Evolutionary conservation across 1,284 basidiomycete species (phyloP).

Genomic region (Heterobasidion parviporum): DNA sequence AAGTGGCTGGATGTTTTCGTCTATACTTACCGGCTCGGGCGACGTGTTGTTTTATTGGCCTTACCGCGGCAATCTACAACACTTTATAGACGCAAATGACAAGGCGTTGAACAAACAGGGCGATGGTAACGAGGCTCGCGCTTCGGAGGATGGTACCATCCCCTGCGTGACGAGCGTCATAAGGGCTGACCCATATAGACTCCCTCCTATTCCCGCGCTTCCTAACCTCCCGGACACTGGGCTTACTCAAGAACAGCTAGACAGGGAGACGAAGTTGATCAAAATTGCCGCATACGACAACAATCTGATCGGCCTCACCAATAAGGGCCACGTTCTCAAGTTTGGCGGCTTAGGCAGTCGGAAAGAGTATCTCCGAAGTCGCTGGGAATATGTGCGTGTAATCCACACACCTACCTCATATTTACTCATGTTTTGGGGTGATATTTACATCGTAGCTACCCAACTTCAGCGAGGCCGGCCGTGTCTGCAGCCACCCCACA

Average conservation of each 20-base stretch:
- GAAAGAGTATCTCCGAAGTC: constrained; percentile 24
- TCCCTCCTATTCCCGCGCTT: constrained; percentile 30
- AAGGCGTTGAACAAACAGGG: constrained; percentile 34
- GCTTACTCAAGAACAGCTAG: constrained; percentile 19
- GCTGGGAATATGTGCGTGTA: constrained; percentile 71
- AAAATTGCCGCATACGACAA: constrained; percentile 70
- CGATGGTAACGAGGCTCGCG: constrained; percentile 24
- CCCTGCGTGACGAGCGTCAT: constrained; percentile 56
- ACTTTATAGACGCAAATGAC: constrained; percentile 31
- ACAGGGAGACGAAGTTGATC: constrained; percentile 44
- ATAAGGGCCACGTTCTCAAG: constrained; percentile 68
- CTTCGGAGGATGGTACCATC: constrained; percentile 33
- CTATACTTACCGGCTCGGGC: constrained; percentile 61
- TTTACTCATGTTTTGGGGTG: neutral
- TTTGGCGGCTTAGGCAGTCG: constrained; percentile 38
- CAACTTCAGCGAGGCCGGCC: constrained; percentile 55
- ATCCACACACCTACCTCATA: too few species aligned
- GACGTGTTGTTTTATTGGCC: constrained; percentile 77
- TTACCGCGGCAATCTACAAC: constrained; percentile 32
- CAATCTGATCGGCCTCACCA: constrained; percentile 68
- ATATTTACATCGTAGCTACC: constrained; percentile 41
- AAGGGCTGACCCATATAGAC: constrained; percentile 37
- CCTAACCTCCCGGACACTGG: constrained; percentile 39
- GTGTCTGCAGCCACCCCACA: constrained; percentile 34
- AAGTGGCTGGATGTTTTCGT: constrained; percentile 73